A percentile compares a stretch with the other conserved stretches of the same genome.
Evolutionary conservation across 2,329 filamentous ascomycete genomes (phyloP).

Genomic region (Alternaria dauci): DNA sequence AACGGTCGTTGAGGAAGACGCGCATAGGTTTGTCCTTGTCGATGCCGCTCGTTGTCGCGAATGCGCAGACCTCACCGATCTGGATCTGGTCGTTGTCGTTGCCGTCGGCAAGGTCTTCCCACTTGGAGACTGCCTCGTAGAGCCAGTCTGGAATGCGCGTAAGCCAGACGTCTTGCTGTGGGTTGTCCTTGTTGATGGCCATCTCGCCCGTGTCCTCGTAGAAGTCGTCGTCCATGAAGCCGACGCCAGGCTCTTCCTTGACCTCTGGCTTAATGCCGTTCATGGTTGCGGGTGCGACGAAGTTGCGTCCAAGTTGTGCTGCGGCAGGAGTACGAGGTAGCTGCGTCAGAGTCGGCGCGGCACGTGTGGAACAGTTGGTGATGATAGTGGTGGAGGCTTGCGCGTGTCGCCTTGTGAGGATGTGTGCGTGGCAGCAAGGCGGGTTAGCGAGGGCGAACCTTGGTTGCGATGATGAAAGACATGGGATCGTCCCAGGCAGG

Average conservation of each 20-base stretch:
- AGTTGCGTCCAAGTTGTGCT: neutral
- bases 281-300: constrained; percentile 30
- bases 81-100: constrained; percentile 51
- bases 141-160: constrained; percentile 53
- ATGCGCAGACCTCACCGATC: constrained; percentile 47
- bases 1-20: constrained; percentile 70
- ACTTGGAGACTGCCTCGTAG: constrained; percentile 49
- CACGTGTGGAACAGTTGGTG: neutral
- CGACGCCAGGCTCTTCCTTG: constrained; percentile 50
- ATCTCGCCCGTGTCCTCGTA: constrained; percentile 57
- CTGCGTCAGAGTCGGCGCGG: neutral
- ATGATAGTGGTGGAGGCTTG: constrained; percentile 5
- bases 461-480: constrained; percentile 19
- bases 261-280: constrained; percentile 54
- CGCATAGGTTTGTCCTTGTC: constrained; percentile 63
- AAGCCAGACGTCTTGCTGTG: constrained; percentile 46
- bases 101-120: constrained; percentile 45
- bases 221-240: constrained; percentile 53
- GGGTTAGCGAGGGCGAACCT: constrained; percentile 4
- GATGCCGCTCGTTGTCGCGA: constrained; percentile 40
- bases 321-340: neutral
- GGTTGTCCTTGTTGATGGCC: constrained; percentile 40
- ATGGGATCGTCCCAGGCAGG: constrained; percentile 6
- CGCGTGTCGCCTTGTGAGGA: neutral
- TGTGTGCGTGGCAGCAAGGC: constrained; percentile 6